phyloP scores from a whole-genome alignment of 768 basidiomycete genomes.

The Mycena vitilis region DNA sequence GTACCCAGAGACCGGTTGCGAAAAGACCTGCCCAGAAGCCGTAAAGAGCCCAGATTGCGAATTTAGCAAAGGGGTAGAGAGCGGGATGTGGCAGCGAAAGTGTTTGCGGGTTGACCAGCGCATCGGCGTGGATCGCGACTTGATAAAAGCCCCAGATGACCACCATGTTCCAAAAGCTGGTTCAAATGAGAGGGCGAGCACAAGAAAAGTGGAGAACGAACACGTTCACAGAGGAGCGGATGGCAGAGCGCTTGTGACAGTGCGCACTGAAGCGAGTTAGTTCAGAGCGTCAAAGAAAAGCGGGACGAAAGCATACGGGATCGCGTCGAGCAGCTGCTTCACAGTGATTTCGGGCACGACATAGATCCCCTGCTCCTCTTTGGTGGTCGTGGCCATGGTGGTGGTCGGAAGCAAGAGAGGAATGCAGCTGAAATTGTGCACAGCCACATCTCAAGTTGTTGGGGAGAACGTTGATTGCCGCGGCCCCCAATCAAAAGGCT shows the following conservation, averaged over 20 bases:
- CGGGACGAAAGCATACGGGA: conserved; percentile 70
- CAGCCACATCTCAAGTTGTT: too few relatives aligned
- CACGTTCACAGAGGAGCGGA: conserved; percentile 85
- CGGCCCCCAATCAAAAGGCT: too few relatives aligned
- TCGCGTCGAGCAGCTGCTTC: conserved; percentile 86
- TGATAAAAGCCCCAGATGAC: conserved; percentile 80
- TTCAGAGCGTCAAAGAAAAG: conserved; percentile 2
- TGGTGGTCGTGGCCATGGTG: conserved; percentile 28
- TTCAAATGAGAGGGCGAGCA: conserved; percentile 14
- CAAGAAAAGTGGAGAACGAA: conserved; percentile 48
- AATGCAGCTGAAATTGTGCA: too few relatives aligned
- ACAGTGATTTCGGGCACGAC: conserved; percentile 86
- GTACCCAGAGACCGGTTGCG: conserved; percentile 79
- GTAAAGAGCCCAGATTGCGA: conserved; percentile 85
- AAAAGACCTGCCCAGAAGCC: conserved; percentile 87
- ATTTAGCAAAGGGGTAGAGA: conserved; percentile 70
- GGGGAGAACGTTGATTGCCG: too few relatives aligned
- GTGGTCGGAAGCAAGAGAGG: neutral
- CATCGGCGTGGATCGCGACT: conserved; percentile 70
- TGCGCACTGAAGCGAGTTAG: conserved; percentile 63
- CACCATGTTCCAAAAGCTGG: conserved; percentile 78
- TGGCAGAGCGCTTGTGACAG: conserved; percentile 91
- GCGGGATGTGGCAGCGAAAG: conserved; percentile 68
- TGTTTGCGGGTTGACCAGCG: conserved; percentile 66
- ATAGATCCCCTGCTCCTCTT: conserved; percentile 65